A percentile compares a stretch with the other conserved stretches of the same genome.
Evolutionary conservation across 108 stramenopile genomes (phyloP).

Genomic region (Cyclotella atomus): DNA sequence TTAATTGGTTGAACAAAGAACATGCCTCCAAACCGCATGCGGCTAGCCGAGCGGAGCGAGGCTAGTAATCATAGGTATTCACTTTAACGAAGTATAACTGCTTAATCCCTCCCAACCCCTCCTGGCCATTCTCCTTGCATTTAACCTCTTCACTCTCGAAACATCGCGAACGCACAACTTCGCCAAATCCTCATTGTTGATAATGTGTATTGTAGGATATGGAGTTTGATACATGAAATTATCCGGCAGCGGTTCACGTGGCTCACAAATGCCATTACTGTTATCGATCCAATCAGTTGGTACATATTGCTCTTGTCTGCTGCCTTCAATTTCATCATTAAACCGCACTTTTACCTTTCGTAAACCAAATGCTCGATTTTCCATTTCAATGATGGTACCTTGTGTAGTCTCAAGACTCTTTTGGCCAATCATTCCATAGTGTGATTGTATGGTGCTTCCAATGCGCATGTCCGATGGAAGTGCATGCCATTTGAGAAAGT

Average conservation of each 20-base stretch:
- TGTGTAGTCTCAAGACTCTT: slow-evolving; percentile 22
- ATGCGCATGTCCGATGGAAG: slow-evolving; percentile 35
- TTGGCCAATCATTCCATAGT: slow-evolving; percentile 26
- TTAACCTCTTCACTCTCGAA: slow-evolving; percentile 56
- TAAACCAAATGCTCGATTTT: slow-evolving; percentile 37
- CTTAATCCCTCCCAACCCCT: slow-evolving; percentile 39
- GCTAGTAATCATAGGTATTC: too few relatives aligned
- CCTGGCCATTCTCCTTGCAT: slow-evolving; percentile 44
- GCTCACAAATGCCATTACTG: too few relatives aligned
- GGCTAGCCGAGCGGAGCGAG: too few relatives aligned
- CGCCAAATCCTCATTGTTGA: slow-evolving; percentile 53
- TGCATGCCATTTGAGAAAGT: slow-evolving; percentile 51
- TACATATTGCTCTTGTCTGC: slow-evolving; percentile 53
- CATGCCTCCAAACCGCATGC: too few relatives aligned
- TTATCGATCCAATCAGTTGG: slow-evolving; percentile 51
- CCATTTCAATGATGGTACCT: slow-evolving; percentile 51
- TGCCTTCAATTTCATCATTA: not conserved
- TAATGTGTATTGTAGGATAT: slow-evolving; percentile 58
- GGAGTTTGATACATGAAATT: slow-evolving; percentile 64
- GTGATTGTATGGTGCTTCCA: slow-evolving; percentile 32
- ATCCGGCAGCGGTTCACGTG: slow-evolving; percentile 45
- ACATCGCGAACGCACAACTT: slow-evolving; percentile 42
- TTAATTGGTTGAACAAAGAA: too few relatives aligned
- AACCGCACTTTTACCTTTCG: slow-evolving; percentile 54
- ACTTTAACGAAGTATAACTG: too few relatives aligned